Conservation (phyloP, 2,329 filamentous ascomycete genomes). For the Podosphaera aphanis region DNA sequence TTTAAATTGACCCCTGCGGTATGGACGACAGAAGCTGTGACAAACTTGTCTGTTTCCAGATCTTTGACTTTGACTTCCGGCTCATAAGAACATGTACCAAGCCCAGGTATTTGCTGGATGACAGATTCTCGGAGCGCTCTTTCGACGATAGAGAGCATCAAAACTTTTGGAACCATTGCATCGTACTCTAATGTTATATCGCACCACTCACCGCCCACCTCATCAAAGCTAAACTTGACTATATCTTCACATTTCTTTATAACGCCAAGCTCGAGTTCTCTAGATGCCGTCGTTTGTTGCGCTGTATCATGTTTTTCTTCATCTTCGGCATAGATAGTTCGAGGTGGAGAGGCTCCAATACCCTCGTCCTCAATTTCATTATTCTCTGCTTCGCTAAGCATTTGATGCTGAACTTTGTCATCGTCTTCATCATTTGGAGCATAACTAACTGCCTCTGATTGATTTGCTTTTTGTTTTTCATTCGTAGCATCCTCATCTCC, state of each 20-base stretch:
- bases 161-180: slow-evolving; percentile 58
- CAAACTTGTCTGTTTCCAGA: slow-evolving; percentile 23
- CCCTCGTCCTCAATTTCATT: slow-evolving; percentile 34
- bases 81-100: slow-evolving; percentile 48
- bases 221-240: slow-evolving; percentile 58
- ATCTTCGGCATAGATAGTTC: slow-evolving; percentile 13
- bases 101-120: slow-evolving; percentile 64
- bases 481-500: slow-evolving; percentile 51
- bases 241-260: slow-evolving; percentile 41
- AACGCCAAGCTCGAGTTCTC: slow-evolving; percentile 35
- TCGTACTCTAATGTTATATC: slow-evolving; percentile 67
- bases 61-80: slow-evolving; percentile 31
- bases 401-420: slow-evolving; percentile 42
- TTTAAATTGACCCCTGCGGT: slow-evolving; percentile 70
- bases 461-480: slow-evolving; percentile 52
- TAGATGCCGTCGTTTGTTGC: slow-evolving; percentile 5
- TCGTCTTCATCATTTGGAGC: slow-evolving; percentile 87
- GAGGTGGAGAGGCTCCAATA: slow-evolving; percentile 25
- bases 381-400: slow-evolving; percentile 32
- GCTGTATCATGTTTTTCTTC: slow-evolving; percentile 16
- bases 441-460: slow-evolving; percentile 64
- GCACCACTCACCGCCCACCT: slow-evolving; percentile 48
- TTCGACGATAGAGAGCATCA: slow-evolving; percentile 82
- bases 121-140: slow-evolving; percentile 54
- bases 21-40: slow-evolving; percentile 36